Evolutionary conservation across 177 flowering plant genomes (phyloP).

Genomic region (Telopea speciosissima): DNA sequence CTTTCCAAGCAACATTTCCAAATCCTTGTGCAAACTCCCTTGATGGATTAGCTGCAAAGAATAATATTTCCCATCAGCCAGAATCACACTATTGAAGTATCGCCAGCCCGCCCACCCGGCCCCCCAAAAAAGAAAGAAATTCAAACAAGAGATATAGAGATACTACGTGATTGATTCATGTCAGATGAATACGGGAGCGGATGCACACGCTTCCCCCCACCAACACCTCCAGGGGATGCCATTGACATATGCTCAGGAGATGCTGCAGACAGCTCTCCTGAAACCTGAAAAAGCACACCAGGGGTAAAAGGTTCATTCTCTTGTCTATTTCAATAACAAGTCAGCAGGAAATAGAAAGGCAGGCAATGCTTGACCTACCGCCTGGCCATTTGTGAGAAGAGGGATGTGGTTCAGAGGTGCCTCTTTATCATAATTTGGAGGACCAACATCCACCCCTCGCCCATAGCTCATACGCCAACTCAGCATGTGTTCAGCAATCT

Average conservation of each 20-base stretch:
- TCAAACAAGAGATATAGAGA: too few relatives aligned
- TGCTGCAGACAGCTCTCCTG: slow-evolving; percentile 83
- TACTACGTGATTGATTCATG: slow-evolving; percentile 44
- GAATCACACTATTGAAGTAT: neutral
- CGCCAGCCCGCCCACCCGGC: neutral
- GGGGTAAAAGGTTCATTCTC: neutral
- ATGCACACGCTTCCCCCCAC: slow-evolving; percentile 46
- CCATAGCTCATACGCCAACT: slow-evolving; percentile 79
- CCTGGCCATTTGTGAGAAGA: slow-evolving; percentile 58
- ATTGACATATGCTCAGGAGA: slow-evolving; percentile 76
- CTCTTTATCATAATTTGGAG: slow-evolving; percentile 65
- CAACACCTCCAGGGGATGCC: slow-evolving; percentile 63
- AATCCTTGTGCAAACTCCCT: slow-evolving; percentile 79
- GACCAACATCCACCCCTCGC: slow-evolving; percentile 45
- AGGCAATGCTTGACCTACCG: slow-evolving; percentile 26
- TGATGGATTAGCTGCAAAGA: slow-evolving; percentile 59
- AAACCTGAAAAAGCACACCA: slow-evolving; percentile 38
- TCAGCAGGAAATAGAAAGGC: neutral
- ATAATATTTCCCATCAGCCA: neutral
- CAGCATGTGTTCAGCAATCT: slow-evolving; percentile 71
- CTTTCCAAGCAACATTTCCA: slow-evolving; percentile 98
- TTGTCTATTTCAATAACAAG: neutral
- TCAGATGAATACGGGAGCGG: slow-evolving; percentile 41
- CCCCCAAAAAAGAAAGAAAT: neutral
- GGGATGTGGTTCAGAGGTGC: slow-evolving; percentile 69